A percentile compares a stretch with the other conserved stretches of the same genome.
These are phyloP conservation scores for Termitomyces sp. DNA, from an alignment of 768 basidiomycete genomes.

Conservation along the genomic window DNA sequence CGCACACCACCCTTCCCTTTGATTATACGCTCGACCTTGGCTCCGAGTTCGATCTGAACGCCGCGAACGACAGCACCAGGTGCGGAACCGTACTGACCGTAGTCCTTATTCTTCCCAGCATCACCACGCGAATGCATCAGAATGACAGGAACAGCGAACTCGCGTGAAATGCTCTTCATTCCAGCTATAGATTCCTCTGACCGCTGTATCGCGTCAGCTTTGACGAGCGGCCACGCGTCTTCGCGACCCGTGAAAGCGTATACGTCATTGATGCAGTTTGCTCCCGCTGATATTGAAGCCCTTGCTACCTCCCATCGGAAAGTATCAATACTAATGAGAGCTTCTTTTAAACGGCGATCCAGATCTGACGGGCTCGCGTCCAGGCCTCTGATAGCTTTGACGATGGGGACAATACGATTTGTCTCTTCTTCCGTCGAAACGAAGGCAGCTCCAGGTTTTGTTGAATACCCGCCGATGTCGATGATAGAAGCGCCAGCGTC, in stretches of 20 bases:
- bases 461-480: conserved; percentile 94
- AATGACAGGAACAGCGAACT: conserved; percentile 72
- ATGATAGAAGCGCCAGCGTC: conserved; percentile 68
- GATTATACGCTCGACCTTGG: conserved; percentile 61
- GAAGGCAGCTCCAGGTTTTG: conserved; percentile 73
- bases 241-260: conserved; percentile 71
- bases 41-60: conserved; percentile 69
- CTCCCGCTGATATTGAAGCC: conserved; percentile 75
- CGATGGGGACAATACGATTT: conserved; percentile 66
- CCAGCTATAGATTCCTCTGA: conserved; percentile 39
- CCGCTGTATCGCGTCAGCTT: conserved; percentile 25
- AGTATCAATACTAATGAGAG: conserved; percentile 82
- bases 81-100: conserved; percentile 38
- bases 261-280: conserved; percentile 94
- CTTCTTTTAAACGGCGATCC: conserved; percentile 14
- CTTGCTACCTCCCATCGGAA: conserved; percentile 82
- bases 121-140: conserved; percentile 95
- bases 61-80: conserved; percentile 55
- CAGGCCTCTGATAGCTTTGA: conserved; percentile 42
- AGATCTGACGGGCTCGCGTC: background rate
- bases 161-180: conserved; percentile 67
- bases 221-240: conserved; percentile 31
- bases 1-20: conserved; percentile 68
- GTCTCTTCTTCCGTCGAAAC: conserved; percentile 71
- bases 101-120: conserved; percentile 71